Evolutionary conservation across 164 flowering plant genomes (phyloP).

Genomic region (Vitis cinerea): DNA sequence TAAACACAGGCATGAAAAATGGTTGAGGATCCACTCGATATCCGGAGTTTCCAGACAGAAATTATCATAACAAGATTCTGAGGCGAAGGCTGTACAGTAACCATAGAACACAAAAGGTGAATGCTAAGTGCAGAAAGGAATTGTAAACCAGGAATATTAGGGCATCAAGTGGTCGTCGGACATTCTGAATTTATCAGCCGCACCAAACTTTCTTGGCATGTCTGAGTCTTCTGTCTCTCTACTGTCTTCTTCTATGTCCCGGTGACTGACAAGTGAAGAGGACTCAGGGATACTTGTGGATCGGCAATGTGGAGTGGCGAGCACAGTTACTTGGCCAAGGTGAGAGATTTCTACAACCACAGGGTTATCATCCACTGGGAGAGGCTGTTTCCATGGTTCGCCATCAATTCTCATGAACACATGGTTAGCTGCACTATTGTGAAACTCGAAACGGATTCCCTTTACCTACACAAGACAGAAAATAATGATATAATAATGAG

Average conservation of each 20-base stretch:
- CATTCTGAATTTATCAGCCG: constrained; percentile 30
- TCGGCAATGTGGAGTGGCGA: constrained; percentile 55
- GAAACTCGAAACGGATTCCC: constrained; percentile 80
- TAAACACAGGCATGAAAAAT: too few relatives aligned
- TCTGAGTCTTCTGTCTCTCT: constrained; percentile 31
- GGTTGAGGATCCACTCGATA: too few relatives aligned
- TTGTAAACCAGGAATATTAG: not conserved
- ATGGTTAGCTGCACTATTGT: constrained; percentile 66
- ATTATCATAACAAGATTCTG: too few relatives aligned
- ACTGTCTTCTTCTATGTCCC: constrained; percentile 35
- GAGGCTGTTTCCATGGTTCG: constrained; percentile 97
- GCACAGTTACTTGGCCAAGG: constrained; percentile 80
- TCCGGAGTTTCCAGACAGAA: too few relatives aligned
- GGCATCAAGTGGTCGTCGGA: constrained; percentile 12
- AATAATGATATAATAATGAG: not conserved
- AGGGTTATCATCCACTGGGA: constrained; percentile 77
- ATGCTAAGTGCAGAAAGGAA: not conserved
- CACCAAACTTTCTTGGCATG: constrained; percentile 30
- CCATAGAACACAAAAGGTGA: not conserved
- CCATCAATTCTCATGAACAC: constrained; percentile 95
- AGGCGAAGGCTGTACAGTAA: too few relatives aligned
- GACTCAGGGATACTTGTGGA: constrained; percentile 67
- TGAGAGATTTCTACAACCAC: constrained; percentile 81
- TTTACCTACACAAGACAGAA: constrained; percentile 46
- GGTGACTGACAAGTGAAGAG: constrained; percentile 22